Conservation (phyloP, 306 rosid species). For the Acacia crassicarpa region DNA sequence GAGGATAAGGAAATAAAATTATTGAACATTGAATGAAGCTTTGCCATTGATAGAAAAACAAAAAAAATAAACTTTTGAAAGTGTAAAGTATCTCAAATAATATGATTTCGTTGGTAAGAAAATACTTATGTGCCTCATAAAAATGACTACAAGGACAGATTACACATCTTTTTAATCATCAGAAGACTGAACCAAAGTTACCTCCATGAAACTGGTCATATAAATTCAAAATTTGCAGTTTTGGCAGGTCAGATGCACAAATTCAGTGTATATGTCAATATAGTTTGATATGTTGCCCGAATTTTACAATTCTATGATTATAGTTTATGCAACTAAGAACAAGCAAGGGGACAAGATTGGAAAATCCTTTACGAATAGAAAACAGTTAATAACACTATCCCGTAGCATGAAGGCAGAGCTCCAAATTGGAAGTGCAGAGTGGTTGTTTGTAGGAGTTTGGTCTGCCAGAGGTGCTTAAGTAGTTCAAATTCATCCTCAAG, state of each 20-base stretch:
- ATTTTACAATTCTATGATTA: background rate
- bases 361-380: background rate
- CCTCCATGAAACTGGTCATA: background rate
- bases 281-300: background rate
- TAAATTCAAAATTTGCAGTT: background rate
- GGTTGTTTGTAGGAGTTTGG: background rate
- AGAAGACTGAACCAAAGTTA: background rate
- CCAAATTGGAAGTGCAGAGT: background rate
- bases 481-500: background rate
- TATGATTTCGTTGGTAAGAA: background rate
- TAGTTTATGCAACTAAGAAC: no score
- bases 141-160: background rate
- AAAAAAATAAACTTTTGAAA: background rate
- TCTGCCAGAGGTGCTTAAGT: background rate
- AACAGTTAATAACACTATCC: background rate
- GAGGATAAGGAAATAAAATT: slow-evolving; percentile 6
- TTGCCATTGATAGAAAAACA: background rate
- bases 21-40: slow-evolving; percentile 14
- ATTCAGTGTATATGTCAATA: background rate
- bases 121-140: background rate
- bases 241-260: background rate
- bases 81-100: background rate
- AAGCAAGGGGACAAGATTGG: background rate
- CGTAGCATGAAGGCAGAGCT: background rate
- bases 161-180: background rate